phyloP scores from a whole-genome alignment of 129 eudicot species.

The Ambrosia artemisiifolia region DNA sequence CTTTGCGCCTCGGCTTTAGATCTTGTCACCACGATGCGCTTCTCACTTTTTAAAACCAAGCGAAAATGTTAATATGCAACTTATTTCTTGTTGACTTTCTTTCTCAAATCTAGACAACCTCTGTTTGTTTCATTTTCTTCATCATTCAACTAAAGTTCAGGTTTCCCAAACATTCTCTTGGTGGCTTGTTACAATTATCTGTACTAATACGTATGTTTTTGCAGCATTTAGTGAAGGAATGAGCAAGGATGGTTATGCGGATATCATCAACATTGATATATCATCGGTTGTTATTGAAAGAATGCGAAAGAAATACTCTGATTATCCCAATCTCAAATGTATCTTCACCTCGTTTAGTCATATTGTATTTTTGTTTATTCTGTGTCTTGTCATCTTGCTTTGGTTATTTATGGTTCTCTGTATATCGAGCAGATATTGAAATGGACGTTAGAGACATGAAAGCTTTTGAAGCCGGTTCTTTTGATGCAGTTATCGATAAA shows the following conservation, averaged over 20 bases:
- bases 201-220: conserved; percentile 11
- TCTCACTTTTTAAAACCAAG: too few species aligned
- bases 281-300: conserved; percentile 82
- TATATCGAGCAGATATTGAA: conserved; percentile 47
- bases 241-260: conserved; percentile 78
- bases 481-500: conserved; percentile 83
- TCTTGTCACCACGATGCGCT: too few species aligned
- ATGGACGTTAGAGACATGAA: conserved; percentile 97
- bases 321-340: conserved; percentile 63
- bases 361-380: conserved; percentile 3
- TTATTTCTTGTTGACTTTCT: neutral
- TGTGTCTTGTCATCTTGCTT: neutral
- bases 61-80: neutral
- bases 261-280: conserved; percentile 72
- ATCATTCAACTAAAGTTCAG: too few species aligned
- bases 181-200: neutral
- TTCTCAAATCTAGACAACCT: neutral
- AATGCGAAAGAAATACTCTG: conserved; percentile 65
- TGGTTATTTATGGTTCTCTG: conserved; percentile 17
- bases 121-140: neutral
- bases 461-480: conserved; percentile 58
- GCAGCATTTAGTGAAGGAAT: conserved; percentile 94
- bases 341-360: conserved; percentile 15
- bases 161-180: neutral
- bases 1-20: too few species aligned